Percentiles rank a stretch among this genome's conserved stretches.
phyloP scores from a whole-genome alignment of 1,284 basidiomycete genomes.

The Vanrija pseudolonga region DNA sequence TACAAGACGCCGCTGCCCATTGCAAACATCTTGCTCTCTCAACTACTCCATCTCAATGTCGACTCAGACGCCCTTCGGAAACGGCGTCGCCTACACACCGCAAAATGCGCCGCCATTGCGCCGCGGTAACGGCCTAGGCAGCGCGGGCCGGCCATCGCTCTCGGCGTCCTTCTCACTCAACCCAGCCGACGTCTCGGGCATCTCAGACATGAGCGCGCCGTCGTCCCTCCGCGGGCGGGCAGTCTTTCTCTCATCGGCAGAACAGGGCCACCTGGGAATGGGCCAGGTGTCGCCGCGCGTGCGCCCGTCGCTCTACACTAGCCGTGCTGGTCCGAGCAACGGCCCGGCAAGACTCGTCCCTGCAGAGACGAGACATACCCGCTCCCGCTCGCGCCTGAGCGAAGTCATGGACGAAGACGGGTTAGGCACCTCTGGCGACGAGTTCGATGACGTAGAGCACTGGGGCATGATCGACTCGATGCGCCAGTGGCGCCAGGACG shows the following conservation, averaged over 20 bases:
- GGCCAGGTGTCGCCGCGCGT: slow-evolving; percentile 17
- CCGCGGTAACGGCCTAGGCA: too few relatives aligned
- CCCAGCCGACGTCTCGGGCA: slow-evolving; percentile 7
- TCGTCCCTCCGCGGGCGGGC: slow-evolving; percentile 9
- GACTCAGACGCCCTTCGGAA: too few relatives aligned
- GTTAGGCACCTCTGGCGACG: slow-evolving; percentile 29
- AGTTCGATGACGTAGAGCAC: slow-evolving; percentile 54
- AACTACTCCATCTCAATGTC: too few relatives aligned
- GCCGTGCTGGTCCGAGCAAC: too few relatives aligned
- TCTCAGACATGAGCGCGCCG: slow-evolving; percentile 5
- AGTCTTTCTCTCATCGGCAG: slow-evolving; percentile 8
- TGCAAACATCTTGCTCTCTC: too few relatives aligned
- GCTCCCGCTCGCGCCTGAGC: slow-evolving; percentile 9
- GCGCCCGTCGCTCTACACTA: slow-evolving; percentile 6
- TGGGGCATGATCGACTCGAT: slow-evolving; percentile 91
- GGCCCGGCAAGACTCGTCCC: too few relatives aligned
- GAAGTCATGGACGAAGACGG: slow-evolving; percentile 54
- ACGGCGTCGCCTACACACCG: too few relatives aligned
- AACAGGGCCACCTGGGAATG: slow-evolving; percentile 20
- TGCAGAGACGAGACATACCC: neutral
- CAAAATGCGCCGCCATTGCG: too few relatives aligned
- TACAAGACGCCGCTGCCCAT: too few relatives aligned
- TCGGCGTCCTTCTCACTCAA: slow-evolving; percentile 13
- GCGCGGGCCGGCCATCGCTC: neutral
- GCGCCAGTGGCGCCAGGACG: slow-evolving; percentile 94